Evolutionary conservation across 345 rosid species (phyloP).

Genomic region (Theobroma cacao): DNA sequence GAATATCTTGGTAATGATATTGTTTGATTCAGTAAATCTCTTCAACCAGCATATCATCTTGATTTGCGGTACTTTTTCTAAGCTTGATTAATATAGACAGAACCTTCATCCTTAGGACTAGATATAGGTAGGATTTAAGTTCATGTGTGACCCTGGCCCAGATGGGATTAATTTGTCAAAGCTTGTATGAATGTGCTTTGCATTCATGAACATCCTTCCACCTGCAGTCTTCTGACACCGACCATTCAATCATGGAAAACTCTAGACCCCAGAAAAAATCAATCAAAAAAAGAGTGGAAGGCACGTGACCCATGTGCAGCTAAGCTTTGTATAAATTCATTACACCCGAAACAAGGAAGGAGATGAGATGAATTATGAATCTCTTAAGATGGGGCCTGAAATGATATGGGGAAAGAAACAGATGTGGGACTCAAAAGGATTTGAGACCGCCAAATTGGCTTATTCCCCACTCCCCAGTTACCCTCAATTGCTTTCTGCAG

Average conservation of each 20-base stretch:
- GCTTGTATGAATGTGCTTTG: neutral
- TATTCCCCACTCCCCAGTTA: too few relatives aligned
- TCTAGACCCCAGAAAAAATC: neutral
- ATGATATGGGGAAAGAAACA: neutral
- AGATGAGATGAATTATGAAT: neutral
- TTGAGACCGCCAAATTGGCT: too few relatives aligned
- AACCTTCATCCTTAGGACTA: too few relatives aligned
- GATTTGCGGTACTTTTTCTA: neutral
- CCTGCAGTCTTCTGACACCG: neutral
- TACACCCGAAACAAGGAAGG: too few relatives aligned
- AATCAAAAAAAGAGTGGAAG: neutral
- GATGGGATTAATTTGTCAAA: neutral
- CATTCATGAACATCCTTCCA: neutral
- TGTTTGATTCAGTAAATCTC: neutral
- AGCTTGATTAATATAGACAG: too few relatives aligned
- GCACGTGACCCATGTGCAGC: too few relatives aligned
- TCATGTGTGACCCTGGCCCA: neutral
- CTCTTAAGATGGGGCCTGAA: neutral
- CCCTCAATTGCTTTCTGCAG: neutral
- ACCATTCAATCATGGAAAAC: neutral
- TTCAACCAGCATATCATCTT: neutral
- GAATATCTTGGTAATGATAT: neutral
- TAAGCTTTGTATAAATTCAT: too few relatives aligned
- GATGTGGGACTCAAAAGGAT: neutral
- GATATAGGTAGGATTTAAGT: neutral